Evolutionary conservation across 768 basidiomycete species (phyloP).

Genomic region (Podaxis rugospora): DNA sequence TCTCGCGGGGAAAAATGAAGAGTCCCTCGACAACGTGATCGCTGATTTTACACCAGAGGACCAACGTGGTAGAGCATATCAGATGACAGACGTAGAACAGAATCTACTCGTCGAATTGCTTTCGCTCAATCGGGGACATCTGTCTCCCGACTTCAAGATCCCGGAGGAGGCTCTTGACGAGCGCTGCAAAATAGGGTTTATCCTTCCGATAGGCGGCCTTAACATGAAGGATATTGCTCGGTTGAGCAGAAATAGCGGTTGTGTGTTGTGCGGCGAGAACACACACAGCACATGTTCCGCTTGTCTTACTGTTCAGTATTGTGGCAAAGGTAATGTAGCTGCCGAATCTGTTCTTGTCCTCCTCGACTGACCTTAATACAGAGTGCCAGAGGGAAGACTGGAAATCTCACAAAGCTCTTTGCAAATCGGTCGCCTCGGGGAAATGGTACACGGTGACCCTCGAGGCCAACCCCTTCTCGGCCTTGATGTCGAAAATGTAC

Average conservation of each 20-base stretch:
- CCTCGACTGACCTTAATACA: conserved; percentile 10
- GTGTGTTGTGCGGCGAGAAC: conserved; percentile 34
- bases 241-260: conserved; percentile 29
- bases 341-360: neutral
- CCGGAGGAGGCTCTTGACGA: conserved; percentile 16
- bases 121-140: conserved; percentile 25
- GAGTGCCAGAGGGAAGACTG: conserved; percentile 41
- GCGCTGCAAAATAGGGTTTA: conserved; percentile 25
- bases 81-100: conserved; percentile 27
- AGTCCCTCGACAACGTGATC: conserved; percentile 16
- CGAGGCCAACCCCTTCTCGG: conserved; percentile 10
- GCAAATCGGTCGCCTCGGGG: conserved; percentile 34
- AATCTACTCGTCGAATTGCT: conserved; percentile 31
- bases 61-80: conserved; percentile 11
- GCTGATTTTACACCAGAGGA: conserved; percentile 11
- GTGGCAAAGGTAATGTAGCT: conserved; percentile 26
- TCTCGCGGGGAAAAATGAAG: conserved; percentile 13
- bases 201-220: conserved; percentile 35
- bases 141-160: conserved; percentile 23
- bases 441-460: conserved; percentile 32
- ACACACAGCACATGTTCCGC: conserved; percentile 29
- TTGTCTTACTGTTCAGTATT: conserved; percentile 35
- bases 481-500: conserved; percentile 6
- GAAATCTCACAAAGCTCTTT: conserved; percentile 33
- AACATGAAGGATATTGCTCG: conserved; percentile 31